Conservation (phyloP, 2,329 filamentous ascomycete species). For the Ophiostoma perfectum region DNA sequence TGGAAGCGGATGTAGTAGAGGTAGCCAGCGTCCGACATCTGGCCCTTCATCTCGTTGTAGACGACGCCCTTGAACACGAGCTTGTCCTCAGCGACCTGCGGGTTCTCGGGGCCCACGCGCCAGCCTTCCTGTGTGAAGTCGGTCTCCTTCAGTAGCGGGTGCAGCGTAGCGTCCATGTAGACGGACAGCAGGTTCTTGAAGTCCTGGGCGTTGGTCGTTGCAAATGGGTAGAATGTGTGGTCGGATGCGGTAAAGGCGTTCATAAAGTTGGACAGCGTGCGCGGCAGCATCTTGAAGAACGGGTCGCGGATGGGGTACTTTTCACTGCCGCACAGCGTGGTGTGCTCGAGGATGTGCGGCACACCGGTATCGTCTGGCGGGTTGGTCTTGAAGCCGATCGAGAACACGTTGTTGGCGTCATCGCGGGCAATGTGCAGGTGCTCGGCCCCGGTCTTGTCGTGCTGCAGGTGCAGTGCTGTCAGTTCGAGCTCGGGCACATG, state of each 20-base stretch:
- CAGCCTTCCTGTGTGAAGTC: conserved; percentile 97
- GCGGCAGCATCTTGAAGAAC: conserved; percentile 99
- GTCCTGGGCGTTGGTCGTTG: conserved; percentile 91
- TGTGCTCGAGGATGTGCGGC: conserved; percentile 96
- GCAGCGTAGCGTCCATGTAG: conserved; percentile 89
- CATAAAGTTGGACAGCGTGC: conserved; percentile 99
- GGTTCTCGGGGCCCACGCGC: conserved; percentile 91
- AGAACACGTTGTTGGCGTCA: conserved; percentile 98
- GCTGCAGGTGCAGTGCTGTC: conserved; percentile 81
- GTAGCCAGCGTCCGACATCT: conserved; percentile 96
- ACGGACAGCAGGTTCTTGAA: conserved; percentile 95
- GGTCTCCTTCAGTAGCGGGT: conserved; percentile 80
- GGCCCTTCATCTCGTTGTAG: conserved; percentile 99
- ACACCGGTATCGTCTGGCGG: conserved; percentile 93
- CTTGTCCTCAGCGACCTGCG: conserved; percentile 57
- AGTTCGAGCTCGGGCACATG: conserved; percentile 91
- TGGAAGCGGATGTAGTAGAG: conserved; percentile 94
- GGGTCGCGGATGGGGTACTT: conserved; percentile 98
- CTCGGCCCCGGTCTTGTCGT: conserved; percentile 92
- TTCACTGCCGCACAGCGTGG: conserved; percentile 88
- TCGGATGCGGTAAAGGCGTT: conserved; percentile 96
- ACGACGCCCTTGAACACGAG: conserved; percentile 96
- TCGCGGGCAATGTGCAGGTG: conserved; percentile 93
- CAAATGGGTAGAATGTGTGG: conserved; percentile 96
- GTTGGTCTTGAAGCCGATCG: conserved; percentile 98